phyloP scores from a whole-genome alignment of 129 eudicot genomes.

The Saposhnikovia divaricata region DNA sequence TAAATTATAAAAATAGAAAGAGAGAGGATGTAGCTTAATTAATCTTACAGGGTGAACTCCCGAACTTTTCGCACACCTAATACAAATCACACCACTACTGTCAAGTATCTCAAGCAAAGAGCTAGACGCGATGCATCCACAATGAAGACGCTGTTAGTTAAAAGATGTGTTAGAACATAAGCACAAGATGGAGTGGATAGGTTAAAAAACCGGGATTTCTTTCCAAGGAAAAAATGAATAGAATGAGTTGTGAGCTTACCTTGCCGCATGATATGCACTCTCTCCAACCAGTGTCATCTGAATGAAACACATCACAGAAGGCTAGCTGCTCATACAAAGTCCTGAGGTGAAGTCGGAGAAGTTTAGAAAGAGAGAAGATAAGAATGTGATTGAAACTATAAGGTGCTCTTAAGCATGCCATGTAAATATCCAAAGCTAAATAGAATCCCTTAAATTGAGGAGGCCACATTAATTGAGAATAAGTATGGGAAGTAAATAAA shows the following conservation, averaged over 20 bases:
- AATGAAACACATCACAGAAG: slow-evolving; percentile 80
- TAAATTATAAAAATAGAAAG: no score
- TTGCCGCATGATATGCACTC: slow-evolving; percentile 75
- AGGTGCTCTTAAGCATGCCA: neutral
- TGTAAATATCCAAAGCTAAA: no score
- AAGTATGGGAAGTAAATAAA: no score
- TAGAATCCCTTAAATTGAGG: no score
- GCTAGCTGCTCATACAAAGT: slow-evolving; percentile 58
- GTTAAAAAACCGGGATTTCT: neutral
- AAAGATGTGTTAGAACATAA: slow-evolving; percentile 11
- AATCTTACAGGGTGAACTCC: slow-evolving; percentile 47
- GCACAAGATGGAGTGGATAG: neutral
- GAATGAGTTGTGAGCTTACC: slow-evolving; percentile 28
- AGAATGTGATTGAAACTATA: neutral
- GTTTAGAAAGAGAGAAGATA: neutral
- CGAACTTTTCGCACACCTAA: slow-evolving; percentile 38
- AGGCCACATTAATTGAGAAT: no score
- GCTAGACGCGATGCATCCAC: slow-evolving; percentile 95
- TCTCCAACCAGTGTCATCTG: slow-evolving; percentile 88
- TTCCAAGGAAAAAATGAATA: neutral
- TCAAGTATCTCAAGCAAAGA: slow-evolving; percentile 67
- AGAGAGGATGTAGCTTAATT: slow-evolving; percentile 5
- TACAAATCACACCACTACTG: slow-evolving; percentile 70
- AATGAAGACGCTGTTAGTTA: slow-evolving; percentile 73
- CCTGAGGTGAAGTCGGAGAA: slow-evolving; percentile 39